phyloP scores from a whole-genome alignment of 2,329 filamentous ascomycete genomes.

The Botrytis fabae region DNA sequence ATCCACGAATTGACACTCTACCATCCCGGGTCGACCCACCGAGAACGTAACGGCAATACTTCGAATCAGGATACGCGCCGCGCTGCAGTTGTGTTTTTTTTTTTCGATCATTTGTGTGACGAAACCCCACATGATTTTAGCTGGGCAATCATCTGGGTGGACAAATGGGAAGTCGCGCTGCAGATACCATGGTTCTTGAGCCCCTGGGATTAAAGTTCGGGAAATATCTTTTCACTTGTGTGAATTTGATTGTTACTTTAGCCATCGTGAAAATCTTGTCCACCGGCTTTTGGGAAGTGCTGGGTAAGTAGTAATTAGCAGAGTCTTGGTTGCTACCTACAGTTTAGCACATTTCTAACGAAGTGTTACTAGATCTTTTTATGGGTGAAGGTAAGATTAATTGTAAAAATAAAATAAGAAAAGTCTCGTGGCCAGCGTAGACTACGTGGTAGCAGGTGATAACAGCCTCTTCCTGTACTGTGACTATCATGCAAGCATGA shows the following conservation, averaged over 20 bases:
- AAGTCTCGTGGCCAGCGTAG: neutral
- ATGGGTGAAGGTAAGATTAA: neutral
- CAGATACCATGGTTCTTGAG: neutral
- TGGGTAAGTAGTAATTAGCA: neutral
- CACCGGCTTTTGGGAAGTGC: neutral
- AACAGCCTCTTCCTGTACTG: neutral
- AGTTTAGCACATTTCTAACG: neutral
- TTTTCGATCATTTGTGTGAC: neutral
- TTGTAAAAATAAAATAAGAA: neutral
- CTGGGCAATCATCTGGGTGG: neutral
- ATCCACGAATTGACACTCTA: neutral
- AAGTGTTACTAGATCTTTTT: neutral
- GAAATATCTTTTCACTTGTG: neutral
- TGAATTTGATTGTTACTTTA: neutral
- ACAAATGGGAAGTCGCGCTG: neutral
- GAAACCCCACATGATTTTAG: neutral
- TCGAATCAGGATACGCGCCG: neutral
- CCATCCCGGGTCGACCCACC: neutral
- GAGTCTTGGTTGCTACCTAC: neutral
- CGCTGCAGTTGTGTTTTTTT: neutral
- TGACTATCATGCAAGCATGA: neutral
- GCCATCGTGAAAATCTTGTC: neutral
- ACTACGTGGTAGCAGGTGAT: neutral
- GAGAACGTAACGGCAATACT: neutral
- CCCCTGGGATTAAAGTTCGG: neutral